Evolutionary conservation across 1,284 basidiomycete genomes (phyloP), one percentile per base, ranked within the genome.

Genomic region (Microbotryum intermedium): DNA sequence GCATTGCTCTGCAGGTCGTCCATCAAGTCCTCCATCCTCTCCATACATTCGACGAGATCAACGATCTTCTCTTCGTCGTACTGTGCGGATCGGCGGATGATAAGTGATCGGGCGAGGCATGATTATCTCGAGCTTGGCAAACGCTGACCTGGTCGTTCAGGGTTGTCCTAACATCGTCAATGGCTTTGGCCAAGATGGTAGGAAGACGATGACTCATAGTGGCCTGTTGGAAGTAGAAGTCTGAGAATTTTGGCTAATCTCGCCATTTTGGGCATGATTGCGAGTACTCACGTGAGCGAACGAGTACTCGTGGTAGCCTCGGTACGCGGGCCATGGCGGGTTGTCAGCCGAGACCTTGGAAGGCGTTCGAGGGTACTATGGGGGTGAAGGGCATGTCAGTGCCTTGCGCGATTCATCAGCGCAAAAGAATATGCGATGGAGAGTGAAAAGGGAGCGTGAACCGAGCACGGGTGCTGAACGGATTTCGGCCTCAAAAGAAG

Each of bases 231-330:
- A 30, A 50, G 13, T 20, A 47, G 53, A 25, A 53, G 11, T 28
- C 8, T 39, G 48, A 53, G 47, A 53, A 55, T 18, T 51, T 34
- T 34, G 25, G 45, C 8, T 13, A 52, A 20, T 2, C 23, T 45
- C 20, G 53, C 16, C 29, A 25, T 49, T 10, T n/a, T 6, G n/a
- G 4, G 29, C 21, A 9, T 23, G 34, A 29, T 20, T 25, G 48
- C n/a, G 6, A 51, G 47, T 25, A 55, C 64, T 34, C 13, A 53
- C 68, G 57, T 62, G 52, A 4, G 57, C 68, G 42, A 63, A 61
- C 2, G 90, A 93, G 76, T 91, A 95, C 76, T 92, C 88, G 76
- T 95, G 91, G 77, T 95, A 95, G 10, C 92, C 92, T 64, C 70
- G 59, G 72, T 76, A 77, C 1, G 76, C 91, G 30, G 92, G 92